Percentiles rank a stretch among this genome's conserved stretches.
These are phyloP conservation scores for Tubosaeta sp. DNA, from an alignment of 768 basidiomycete species.

Conservation along the genomic window DNA sequence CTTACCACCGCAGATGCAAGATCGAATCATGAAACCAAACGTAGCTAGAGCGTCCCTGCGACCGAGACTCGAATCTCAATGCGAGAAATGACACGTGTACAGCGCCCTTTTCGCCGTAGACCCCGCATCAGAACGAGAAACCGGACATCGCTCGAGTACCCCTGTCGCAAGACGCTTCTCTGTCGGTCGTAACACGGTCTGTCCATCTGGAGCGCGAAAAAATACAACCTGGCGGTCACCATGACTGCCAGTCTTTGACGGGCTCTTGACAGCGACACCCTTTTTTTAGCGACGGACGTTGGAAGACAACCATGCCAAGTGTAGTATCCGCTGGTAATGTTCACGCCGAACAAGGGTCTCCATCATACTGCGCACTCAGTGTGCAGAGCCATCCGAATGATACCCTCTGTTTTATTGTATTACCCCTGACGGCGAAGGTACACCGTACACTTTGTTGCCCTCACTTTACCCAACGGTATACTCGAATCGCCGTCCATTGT, in stretches of 20 bases:
- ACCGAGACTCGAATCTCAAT: too few species aligned
- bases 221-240: not conserved
- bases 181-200: not conserved
- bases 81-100: too few species aligned
- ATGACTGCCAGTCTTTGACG: not conserved
- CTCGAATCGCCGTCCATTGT: not conserved
- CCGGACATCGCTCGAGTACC: not conserved
- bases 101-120: not conserved
- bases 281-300: constrained; percentile 5
- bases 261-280: not conserved
- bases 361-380: not conserved
- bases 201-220: not conserved
- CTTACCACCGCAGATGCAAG: not conserved
- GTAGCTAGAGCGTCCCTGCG: too few species aligned
- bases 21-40: too few species aligned
- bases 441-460: too few species aligned
- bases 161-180: not conserved
- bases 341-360: not conserved
- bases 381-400: not conserved
- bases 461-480: not conserved
- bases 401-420: constrained; percentile 4
- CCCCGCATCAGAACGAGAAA: not conserved
- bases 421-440: not conserved
- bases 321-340: not conserved
- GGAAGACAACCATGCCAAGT: not conserved